Evolutionary conservation across 129 eudicot genomes (phyloP), one percentile per base, ranked within the genome.

Genomic region (Tanacetum coccineum): DNA sequence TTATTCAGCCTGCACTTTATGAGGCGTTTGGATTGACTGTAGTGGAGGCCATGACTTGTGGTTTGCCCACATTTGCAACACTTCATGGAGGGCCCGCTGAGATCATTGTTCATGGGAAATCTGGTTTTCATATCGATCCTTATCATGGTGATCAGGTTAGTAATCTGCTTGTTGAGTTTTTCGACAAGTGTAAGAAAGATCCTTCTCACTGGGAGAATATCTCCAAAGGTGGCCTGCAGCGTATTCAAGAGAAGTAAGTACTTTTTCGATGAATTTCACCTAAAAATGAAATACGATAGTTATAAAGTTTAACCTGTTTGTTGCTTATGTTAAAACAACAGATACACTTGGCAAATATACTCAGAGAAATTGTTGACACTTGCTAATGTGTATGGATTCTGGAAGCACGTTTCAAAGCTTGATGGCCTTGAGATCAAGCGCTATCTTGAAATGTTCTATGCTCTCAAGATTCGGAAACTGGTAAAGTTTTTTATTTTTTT

Each of bases 121-220:
- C 96, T 4, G 96, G 96, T n/a, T 88, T 85, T 70, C 96, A 88
- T 57, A 88, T 88, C 53, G 96, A 85, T 26, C 96, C 96, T 13
- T 88, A 85, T 58, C 78, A 85, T 2, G 92, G 96, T 14, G 96
- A 88, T 9, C 84, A 85, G 48, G 87, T 76, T 4, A 71, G 81
- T 1, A 83, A 88, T 39, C 79, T 76, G 28, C 87, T 88, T 20
- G 86, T 81, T 26, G 62, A 68, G 2, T 88, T 85, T 92, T 88
- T 85, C 1, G 87, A 88, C 36, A 82, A 72, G 68, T 82, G 85
- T 52, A 78, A 75, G 80, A 70, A 68, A 11, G 92, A 88, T 12
- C 92, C 87, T 13, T 67, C 72, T 32, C 64, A 88, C 9, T 88
- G 96, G 96, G 96, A 85, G 0, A 56, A 67, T 8, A 81, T 88